Evolutionary conservation across 2,329 filamentous ascomycete genomes (phyloP).

Genomic region (Ophiostoma sp.): DNA sequence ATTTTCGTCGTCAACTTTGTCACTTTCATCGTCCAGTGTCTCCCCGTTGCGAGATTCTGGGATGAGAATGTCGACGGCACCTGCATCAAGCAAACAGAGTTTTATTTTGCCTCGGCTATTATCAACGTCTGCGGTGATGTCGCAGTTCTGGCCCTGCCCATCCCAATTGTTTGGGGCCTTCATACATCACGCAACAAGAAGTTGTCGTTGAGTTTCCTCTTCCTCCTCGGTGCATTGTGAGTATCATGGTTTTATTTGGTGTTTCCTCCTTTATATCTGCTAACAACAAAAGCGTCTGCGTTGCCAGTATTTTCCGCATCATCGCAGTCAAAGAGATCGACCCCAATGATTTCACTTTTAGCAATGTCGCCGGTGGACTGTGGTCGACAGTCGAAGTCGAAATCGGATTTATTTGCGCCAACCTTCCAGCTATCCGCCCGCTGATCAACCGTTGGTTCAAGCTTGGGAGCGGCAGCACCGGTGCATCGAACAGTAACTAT

Average conservation of each 20-base stretch:
- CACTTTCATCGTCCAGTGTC: constrained; percentile 24
- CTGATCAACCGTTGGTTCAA: constrained; percentile 22
- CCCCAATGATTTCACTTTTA: constrained; percentile 25
- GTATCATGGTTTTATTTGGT: neutral
- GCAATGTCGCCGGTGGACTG: constrained; percentile 24
- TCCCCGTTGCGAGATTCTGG: constrained; percentile 24
- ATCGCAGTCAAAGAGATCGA: constrained; percentile 24
- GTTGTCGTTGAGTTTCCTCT: constrained; percentile 33
- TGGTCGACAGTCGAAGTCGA: constrained; percentile 26
- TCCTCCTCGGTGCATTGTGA: constrained; percentile 31
- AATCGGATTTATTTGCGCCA: constrained; percentile 26
- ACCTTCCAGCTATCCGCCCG: constrained; percentile 24
- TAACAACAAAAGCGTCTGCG: constrained; percentile 20
- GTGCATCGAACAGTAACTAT: constrained; percentile 17
- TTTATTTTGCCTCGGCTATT: constrained; percentile 25
- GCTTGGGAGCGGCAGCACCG: constrained; percentile 14
- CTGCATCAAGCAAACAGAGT: constrained; percentile 24
- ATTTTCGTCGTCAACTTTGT: constrained; percentile 23
- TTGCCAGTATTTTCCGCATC: constrained; percentile 27
- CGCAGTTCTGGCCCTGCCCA: constrained; percentile 32
- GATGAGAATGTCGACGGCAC: constrained; percentile 15
- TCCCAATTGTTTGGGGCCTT: constrained; percentile 33
- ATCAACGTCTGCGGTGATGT: constrained; percentile 28
- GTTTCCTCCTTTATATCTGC: neutral
- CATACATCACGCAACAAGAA: constrained; percentile 32